Evolutionary conservation across 345 rosid species (phyloP).

Genomic region (Citrus inodora): DNA sequence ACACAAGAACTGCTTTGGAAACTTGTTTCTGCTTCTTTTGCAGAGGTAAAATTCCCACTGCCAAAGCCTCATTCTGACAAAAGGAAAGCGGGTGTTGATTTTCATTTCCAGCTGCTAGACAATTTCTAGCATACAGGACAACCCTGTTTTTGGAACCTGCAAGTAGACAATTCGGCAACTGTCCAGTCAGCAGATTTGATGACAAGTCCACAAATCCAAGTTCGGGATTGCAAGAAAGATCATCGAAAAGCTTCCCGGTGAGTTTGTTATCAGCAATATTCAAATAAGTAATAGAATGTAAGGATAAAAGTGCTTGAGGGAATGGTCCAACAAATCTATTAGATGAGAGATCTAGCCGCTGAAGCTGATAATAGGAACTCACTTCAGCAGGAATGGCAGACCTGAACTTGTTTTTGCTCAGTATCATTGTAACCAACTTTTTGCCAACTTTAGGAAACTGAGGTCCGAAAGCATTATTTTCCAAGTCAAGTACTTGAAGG

Average conservation of each 20-base stretch:
- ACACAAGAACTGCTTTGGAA: constrained; percentile 39
- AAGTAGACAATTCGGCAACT: constrained; percentile 61
- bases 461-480: constrained; percentile 77
- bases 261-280: constrained; percentile 74
- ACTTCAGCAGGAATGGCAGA: constrained; percentile 60
- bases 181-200: constrained; percentile 79
- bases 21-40: constrained; percentile 31
- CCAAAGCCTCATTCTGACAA: constrained; percentile 84
- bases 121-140: constrained; percentile 56
- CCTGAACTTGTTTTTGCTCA: constrained; percentile 84
- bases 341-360: constrained; percentile 69
- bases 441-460: constrained; percentile 66
- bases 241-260: constrained; percentile 71
- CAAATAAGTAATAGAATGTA: constrained; percentile 62
- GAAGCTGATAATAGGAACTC: constrained; percentile 68
- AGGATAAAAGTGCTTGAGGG: constrained; percentile 51
- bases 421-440: constrained; percentile 63
- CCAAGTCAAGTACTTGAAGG: constrained; percentile 86
- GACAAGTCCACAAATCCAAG: constrained; percentile 69
- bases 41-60: constrained; percentile 75
- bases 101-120: constrained; percentile 45
- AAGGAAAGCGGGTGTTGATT: constrained; percentile 63
- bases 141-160: constrained; percentile 42
- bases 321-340: constrained; percentile 87
- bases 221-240: constrained; percentile 62